These are phyloP conservation scores for Otatea glauca DNA, from an alignment of 176 grass and related monocot species.

Conservation along the genomic window DNA sequence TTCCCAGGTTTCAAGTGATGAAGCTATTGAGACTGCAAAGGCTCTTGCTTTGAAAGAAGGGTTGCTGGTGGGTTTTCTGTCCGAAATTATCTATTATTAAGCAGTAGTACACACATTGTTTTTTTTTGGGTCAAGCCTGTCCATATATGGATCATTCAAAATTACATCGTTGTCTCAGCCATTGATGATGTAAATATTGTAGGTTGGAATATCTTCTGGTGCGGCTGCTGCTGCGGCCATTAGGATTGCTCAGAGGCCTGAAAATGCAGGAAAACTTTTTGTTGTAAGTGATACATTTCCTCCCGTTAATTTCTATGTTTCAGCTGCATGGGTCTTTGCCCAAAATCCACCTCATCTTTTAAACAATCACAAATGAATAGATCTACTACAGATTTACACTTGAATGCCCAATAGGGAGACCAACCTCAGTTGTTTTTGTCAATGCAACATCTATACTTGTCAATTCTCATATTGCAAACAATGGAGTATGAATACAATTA, in stretches of 20 bases:
- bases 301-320: neutral
- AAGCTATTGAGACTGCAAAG: slow-evolving; percentile 84
- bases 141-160: neutral
- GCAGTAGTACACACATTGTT: neutral
- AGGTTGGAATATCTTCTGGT: slow-evolving; percentile 95
- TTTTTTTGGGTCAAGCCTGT: neutral
- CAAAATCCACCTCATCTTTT: neutral
- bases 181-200: slow-evolving; percentile 9
- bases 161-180: neutral
- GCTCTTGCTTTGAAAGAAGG: slow-evolving; percentile 84
- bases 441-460: neutral
- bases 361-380: neutral
- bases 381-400: neutral
- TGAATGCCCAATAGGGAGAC: neutral
- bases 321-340: neutral
- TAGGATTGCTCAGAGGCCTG: slow-evolving; percentile 70
- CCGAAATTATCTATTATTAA: slow-evolving; percentile 2
- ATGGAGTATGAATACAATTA: neutral
- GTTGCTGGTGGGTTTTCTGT: slow-evolving; percentile 60
- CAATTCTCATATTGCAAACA: neutral
- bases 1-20: slow-evolving; percentile 79
- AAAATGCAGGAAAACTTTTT: slow-evolving; percentile 86
- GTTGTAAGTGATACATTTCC: slow-evolving; percentile 67
- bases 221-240: slow-evolving; percentile 76
- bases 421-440: neutral